These are phyloP conservation scores for Calonectria leucothoes DNA, from an alignment of 2,329 filamentous ascomycete species.

Conservation along the genomic window DNA sequence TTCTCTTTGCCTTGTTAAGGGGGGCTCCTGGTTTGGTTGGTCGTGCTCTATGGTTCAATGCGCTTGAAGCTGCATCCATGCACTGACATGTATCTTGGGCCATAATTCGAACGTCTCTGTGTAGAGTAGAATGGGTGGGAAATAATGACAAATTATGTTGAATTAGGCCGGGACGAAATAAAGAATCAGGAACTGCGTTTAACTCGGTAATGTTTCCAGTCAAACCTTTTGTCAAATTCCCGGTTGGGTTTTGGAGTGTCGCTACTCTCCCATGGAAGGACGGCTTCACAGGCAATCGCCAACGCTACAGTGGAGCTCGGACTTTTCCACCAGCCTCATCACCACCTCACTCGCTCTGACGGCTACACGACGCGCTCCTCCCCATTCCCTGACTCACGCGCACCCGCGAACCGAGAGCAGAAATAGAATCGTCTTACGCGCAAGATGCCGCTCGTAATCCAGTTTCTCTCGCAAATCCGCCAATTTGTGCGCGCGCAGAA, in stretches of 20 bases:
- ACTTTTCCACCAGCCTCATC: slow-evolving; percentile 21
- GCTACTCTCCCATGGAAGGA: neutral
- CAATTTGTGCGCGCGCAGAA: slow-evolving; percentile 68
- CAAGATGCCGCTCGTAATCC: slow-evolving; percentile 71
- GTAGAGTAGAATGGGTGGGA: neutral
- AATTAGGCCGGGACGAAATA: neutral
- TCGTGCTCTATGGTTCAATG: neutral
- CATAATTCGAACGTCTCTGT: neutral
- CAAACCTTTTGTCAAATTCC: too few relatives aligned
- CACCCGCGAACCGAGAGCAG: neutral
- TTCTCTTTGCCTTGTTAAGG: neutral
- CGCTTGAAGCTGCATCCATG: neutral
- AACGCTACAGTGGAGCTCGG: slow-evolving; percentile 33
- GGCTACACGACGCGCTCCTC: neutral
- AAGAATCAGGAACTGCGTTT: neutral
- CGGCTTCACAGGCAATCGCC: neutral
- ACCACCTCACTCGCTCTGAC: slow-evolving; percentile 20
- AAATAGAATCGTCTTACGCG: slow-evolving; percentile 12
- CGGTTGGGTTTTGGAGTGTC: neutral
- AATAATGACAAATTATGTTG: neutral
- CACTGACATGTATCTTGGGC: neutral
- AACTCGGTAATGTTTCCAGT: neutral
- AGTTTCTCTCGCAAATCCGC: slow-evolving; percentile 76
- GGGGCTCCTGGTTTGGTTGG: neutral
- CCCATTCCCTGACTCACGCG: neutral